Percentiles rank a stretch among this genome's conserved stretches.
Conservation (phyloP, 495 filamentous ascomycete genomes). For the Daldinia loculata region DNA sequence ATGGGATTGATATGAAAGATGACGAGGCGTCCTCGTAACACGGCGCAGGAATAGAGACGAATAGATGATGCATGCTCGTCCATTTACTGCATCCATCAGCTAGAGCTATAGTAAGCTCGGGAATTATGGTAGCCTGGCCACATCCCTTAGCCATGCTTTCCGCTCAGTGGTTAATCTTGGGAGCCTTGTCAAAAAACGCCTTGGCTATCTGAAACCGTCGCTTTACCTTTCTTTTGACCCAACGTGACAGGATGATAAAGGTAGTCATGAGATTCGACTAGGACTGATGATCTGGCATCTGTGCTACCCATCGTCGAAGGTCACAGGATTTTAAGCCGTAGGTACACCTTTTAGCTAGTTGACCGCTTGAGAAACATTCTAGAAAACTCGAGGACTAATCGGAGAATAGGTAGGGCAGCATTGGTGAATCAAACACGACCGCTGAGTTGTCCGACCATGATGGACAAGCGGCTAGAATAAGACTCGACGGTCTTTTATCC, state of each 20-base stretch:
- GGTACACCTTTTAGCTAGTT: background rate
- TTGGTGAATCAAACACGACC: slow-evolving; percentile 12
- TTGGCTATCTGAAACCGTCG: slow-evolving; percentile 17
- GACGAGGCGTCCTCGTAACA: slow-evolving; percentile 11
- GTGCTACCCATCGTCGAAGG: slow-evolving; percentile 13
- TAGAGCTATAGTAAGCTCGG: background rate
- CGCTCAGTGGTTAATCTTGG: background rate
- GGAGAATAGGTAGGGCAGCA: slow-evolving; percentile 10
- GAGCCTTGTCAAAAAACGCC: slow-evolving; percentile 17
- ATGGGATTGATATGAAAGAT: background rate
- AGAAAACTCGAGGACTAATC: slow-evolving; percentile 16
- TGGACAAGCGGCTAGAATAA: slow-evolving; percentile 9
- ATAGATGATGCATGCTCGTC: background rate
- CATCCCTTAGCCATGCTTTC: background rate
- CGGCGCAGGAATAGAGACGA: background rate
- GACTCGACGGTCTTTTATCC: slow-evolving; percentile 16
- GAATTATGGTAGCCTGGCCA: background rate
- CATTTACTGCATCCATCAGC: background rate
- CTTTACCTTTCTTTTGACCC: slow-evolving; percentile 18
- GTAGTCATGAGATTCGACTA: slow-evolving; percentile 5
- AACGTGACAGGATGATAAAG: background rate
- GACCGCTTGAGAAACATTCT: slow-evolving; percentile 9
- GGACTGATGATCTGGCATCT: slow-evolving; percentile 33
- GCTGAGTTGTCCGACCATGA: background rate
- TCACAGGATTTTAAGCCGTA: slow-evolving; percentile 5